phyloP scores from a whole-genome alignment of 805 yeast species.

The Lipomyces yamanashiensis region DNA sequence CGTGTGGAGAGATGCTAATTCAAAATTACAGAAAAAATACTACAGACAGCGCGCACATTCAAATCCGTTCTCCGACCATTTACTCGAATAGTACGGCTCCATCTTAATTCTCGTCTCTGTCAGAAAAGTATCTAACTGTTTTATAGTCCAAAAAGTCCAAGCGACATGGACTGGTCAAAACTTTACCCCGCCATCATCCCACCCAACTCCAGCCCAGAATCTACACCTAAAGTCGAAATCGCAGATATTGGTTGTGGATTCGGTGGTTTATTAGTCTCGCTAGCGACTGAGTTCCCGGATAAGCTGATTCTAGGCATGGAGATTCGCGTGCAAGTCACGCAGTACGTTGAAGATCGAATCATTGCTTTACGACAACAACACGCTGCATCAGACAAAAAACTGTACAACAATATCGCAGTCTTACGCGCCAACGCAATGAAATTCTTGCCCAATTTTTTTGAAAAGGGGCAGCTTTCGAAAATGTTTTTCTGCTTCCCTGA shows the following conservation, averaged over 20 bases:
- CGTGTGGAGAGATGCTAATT: not conserved
- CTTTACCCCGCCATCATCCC: slow-evolving; percentile 65
- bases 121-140: not conserved
- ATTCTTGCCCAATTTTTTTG: slow-evolving; percentile 91
- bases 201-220: slow-evolving; percentile 38
- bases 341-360: slow-evolving; percentile 93
- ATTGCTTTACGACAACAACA: slow-evolving; percentile 77
- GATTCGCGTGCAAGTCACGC: slow-evolving; percentile 95
- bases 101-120: not conserved
- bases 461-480: slow-evolving; percentile 64
- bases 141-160: slow-evolving; percentile 69
- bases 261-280: slow-evolving; percentile 84
- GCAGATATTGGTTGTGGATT: slow-evolving; percentile 99
- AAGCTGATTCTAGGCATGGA: slow-evolving; percentile 79
- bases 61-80: slow-evolving; percentile 95
- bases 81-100: slow-evolving; percentile 65
- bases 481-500: slow-evolving; percentile 99
- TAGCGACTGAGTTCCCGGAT: slow-evolving; percentile 78
- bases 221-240: slow-evolving; percentile 65
- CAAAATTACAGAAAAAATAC: slow-evolving; percentile 57
- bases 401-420: slow-evolving; percentile 84
- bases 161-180: slow-evolving; percentile 82
- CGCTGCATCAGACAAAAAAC: slow-evolving; percentile 42
- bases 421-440: slow-evolving; percentile 97
- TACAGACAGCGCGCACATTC: slow-evolving; percentile 98